Percentiles rank a stretch among this genome's conserved stretches.
Conservation (phyloP, 169 alveolate species). For the Eimeria maxima region DNA sequence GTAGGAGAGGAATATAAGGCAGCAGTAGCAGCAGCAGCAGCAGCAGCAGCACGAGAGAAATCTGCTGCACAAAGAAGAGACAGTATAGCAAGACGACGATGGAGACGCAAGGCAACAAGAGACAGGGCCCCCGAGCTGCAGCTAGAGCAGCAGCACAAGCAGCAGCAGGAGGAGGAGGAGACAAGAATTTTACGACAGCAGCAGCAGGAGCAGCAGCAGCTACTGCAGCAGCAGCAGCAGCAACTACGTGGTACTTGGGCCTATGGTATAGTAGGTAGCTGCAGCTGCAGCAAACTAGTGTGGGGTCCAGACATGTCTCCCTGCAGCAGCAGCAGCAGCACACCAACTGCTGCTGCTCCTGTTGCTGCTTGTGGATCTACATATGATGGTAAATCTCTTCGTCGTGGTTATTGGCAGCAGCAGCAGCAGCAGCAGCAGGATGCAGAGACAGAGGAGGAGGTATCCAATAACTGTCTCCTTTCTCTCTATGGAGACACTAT, state of each 20-base stretch:
- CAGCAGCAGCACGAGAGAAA: neutral
- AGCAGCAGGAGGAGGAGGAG: neutral
- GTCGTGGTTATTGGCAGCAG: too few species aligned
- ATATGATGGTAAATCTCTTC: too few species aligned
- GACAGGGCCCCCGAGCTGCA: neutral
- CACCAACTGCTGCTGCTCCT: neutral
- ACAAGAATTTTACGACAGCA: neutral
- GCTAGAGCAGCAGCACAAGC: neutral
- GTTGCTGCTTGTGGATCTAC: neutral
- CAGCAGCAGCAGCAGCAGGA: neutral
- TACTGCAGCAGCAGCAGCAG: neutral
- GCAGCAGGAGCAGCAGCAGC: slow-evolving; percentile 1
- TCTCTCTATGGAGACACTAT: neutral
- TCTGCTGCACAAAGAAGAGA: neutral
- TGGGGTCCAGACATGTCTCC: neutral
- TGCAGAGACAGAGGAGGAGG: neutral
- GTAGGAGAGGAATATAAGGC: neutral
- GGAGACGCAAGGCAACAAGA: neutral
- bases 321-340: slow-evolving; percentile 22
- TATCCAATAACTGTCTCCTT: neutral
- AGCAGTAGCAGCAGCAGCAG: neutral
- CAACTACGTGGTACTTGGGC: neutral
- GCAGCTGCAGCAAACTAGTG: neutral
- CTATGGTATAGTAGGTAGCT: neutral
- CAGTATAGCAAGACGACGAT: neutral